Evolutionary conservation across 2,329 filamentous ascomycete species (phyloP), one percentile per base, ranked within the genome.

Genomic region (Ascochyta rabiei): DNA sequence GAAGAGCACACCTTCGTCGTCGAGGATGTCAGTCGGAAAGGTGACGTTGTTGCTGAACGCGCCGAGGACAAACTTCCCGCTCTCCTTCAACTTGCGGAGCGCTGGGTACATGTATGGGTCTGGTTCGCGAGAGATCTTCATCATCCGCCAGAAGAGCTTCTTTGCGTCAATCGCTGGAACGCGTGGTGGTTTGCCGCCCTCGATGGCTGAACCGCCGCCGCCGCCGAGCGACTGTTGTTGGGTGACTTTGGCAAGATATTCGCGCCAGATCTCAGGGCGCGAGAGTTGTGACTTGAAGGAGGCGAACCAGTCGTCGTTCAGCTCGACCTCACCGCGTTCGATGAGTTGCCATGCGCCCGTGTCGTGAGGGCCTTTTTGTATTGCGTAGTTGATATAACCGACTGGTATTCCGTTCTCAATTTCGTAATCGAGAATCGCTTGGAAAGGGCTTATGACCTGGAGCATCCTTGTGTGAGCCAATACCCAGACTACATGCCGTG

Each of bases 21-120:
- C 88, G 21, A 82, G 78, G 68, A 97, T 91, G 0, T 83, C 88
- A 0, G 83, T 80, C 0, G 93, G 93, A 67, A 96, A 97, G 21
- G 91, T 88, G 23, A 95, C 86, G 0, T 95, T 98, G 71, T 99
- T 98, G 65, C 89, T 93, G 61, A 98, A 79, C 1, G 93, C 95
- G 0, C 88, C 93, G 1, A 98, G 76, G 42, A 67, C 59, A 39
- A 75, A 70, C 19, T 59, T 58, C 12, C 61, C 64, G 15, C 63
- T 63, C 3, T 80, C 80, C 55, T 84, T 56, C 83, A 99, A 79
- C 33, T 82, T 85, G 67, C 86, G 77, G 35, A 98, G 78, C 1
- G 93, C 93, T 0, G 93, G 92, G 60, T 85, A 91, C 88, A 98
- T 95, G 81, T 89, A 90, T 4, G 91, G 91, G 72, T 99, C 93